Base-by-base conservation (phyloP, 2,329 filamentous ascomycete genomes). In the Talaromyces sp. region DNA sequence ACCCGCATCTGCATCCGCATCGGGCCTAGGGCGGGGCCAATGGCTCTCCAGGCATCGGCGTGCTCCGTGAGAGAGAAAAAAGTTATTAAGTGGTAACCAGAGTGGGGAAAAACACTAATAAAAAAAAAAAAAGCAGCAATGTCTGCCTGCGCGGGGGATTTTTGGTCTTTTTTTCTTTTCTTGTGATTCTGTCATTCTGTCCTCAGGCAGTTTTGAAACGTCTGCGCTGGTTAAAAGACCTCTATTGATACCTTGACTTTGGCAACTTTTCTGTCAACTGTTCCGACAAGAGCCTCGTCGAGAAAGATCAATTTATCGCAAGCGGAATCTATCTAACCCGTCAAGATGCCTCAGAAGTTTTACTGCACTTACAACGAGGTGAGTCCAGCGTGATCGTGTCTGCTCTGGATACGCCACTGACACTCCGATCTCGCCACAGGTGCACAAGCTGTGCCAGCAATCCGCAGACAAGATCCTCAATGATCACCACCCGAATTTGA, bases 371-470 rank as follows among this genome's bases (percentile, higher is more conserved):
- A 96, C 80, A 96, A 96, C 77, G 86, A 95, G 86, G 90, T 93
- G 81, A 76, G 86, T 68, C 35, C 35, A n/a, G 26, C 4, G 4
- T 17, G 14, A 14, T 55, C 14, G 27, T 17, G 8, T 14, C 24
- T 21, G 11, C 19, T 49, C 19, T 19, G 13, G 32, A 32, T 31
- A 35, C 13, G 26, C 17, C 21, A 32, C 55, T 57, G 10, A 57
- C 19, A 32, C 29, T 13, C 19, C 11, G 43, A 27, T 27, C 24
- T 19, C 19, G 24, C 5, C 57, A n/a, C 71, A 98, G 93, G 89
- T 99, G 72, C 95, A 99, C 86, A 96, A 96, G 80, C 86, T 98
- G 74, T 99, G 95, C 83, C 90, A 97, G 80, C 83, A 89, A 73
- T 87, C 91, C 19, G 95, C 93, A 43, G 83, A 86, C 65, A 81